Base-by-base conservation (phyloP, 306 rosid genomes). In the Pachyrhizus erosus region DNA sequence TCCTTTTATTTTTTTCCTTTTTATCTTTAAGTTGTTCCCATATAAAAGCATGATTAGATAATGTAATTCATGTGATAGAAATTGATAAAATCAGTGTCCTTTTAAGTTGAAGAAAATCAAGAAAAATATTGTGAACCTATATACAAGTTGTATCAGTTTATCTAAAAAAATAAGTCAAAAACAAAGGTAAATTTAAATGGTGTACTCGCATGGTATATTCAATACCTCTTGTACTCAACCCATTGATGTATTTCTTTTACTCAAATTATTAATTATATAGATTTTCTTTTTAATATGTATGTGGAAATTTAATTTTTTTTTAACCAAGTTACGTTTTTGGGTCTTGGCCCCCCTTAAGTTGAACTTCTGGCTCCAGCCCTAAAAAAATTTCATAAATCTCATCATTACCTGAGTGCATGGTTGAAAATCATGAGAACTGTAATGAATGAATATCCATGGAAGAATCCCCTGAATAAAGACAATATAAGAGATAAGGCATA, bases 391-490 rank as follows among this genome's bases (percentile, higher is more conserved):
- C 26, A 80, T 46, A 61, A 76, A 55, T 43, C 46, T 75, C n/a
- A 40, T 67, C 61, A 81, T 31, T 87, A 95, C 99, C 98, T 95
- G 78, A 95, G 96, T 75, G 98, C 99, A 67, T 95, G 99, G 82
- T 95, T 95, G 84, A 93, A 73, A 87, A 95, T 95, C 99, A 95
- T 95, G 71, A 95, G 87, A 77, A 95, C 87, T 3, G 97, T 95
- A 78, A 95, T 88, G 78, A 92, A 86, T 4, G 99, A 88, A 87
- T 95, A 95, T 66, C 98, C 99, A 78, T 93, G 91, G 83, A 93
- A 91, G 87, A 95, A 93, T 69, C 99, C 98, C 97, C 99, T 95
- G 86, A 83, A 86, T 42, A 83, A 20, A 62, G 81, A 85, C 64
- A 78, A 57, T 48, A 76, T 37, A 68, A 74, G 70, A 64, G 67